Evolutionary conservation across 2,329 filamentous ascomycete genomes (phyloP), one percentile per base, ranked within the genome.

Genomic region (Amphichorda felina): DNA sequence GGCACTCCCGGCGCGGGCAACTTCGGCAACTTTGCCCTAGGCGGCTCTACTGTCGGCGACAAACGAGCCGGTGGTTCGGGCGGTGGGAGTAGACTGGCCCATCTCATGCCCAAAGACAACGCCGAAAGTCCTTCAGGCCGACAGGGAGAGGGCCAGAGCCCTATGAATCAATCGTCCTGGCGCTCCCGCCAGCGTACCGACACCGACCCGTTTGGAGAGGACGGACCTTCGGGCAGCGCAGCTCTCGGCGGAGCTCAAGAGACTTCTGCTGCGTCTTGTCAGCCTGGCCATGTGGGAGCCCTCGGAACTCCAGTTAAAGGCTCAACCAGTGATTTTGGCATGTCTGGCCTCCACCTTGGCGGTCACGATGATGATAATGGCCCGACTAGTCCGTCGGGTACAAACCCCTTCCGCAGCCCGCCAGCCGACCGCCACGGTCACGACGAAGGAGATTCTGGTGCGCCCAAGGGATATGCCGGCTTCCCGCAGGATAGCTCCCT

Each of bases 341-440:
- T 79, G 70, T 62, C 71, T 11, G 72, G 72, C 46, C 64, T 71
- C 47, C 72, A 59, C 57, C 67, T 64, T 50, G 75, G 53, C 56
- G 68, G 68, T 34, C 66, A 76, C 33, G 68, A 74, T 26, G 61
- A 56, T 30, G 61, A 56, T 30, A 66, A 67, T n/a, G 83, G 86
- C 39, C 81, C 83, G 1, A 74, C 85, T 50, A 96, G 89, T 53
- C 91, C 91, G 9, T 91, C 88, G 0, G 85, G 94, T 50, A 96
- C 91, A 3, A 98, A 98, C 51, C 91, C 91, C 2, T 98, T 91
- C 53, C 84, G 88, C 43, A 96, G 89, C 54, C 91, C 91, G 3
- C 76, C 82, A 7, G 82, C 80, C 26, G 82, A 87, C 18, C 77
- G 77, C 30, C 77, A 82, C 38, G 70, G 73, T 14, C 74, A 84